A percentile compares a stretch with the other conserved stretches of the same genome.
phyloP scores from a whole-genome alignment of 345 rosid species.

The Acer yangbiense region DNA sequence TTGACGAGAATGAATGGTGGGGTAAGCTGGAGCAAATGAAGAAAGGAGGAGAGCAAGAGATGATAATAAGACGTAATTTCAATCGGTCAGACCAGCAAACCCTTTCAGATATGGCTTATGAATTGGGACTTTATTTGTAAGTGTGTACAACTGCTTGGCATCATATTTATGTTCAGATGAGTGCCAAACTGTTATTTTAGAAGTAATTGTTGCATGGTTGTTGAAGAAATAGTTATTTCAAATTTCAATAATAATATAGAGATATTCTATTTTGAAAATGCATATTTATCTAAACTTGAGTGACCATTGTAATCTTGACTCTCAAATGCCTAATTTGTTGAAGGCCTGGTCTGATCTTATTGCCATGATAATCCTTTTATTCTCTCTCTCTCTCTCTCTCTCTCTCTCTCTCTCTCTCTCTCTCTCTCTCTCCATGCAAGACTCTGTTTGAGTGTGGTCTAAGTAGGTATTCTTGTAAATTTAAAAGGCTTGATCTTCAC shows the following conservation, averaged over 20 bases:
- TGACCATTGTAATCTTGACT: neutral
- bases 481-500: neutral
- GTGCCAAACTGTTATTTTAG: neutral
- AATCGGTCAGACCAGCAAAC: constrained; percentile 74
- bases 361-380: neutral
- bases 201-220: neutral
- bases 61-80: constrained; percentile 67
- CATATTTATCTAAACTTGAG: neutral
- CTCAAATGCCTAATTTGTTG: neutral
- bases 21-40: constrained; percentile 74
- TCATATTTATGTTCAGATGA: neutral
- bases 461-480: neutral
- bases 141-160: constrained; percentile 25
- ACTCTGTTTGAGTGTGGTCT: neutral
- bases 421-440: neutral
- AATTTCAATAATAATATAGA: neutral
- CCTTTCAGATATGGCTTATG: constrained; percentile 70
- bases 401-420: neutral
- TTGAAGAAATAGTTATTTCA: neutral
- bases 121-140: constrained; percentile 87
- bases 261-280: constrained; percentile 8
- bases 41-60: constrained; percentile 67
- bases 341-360: constrained; percentile 1
- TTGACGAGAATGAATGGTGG: constrained; percentile 90
- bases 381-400: neutral